A percentile compares a stretch with the other conserved stretches of the same genome.
Conservation (phyloP, 2,329 filamentous ascomycete species). For the Aspergillus latus region DNA sequence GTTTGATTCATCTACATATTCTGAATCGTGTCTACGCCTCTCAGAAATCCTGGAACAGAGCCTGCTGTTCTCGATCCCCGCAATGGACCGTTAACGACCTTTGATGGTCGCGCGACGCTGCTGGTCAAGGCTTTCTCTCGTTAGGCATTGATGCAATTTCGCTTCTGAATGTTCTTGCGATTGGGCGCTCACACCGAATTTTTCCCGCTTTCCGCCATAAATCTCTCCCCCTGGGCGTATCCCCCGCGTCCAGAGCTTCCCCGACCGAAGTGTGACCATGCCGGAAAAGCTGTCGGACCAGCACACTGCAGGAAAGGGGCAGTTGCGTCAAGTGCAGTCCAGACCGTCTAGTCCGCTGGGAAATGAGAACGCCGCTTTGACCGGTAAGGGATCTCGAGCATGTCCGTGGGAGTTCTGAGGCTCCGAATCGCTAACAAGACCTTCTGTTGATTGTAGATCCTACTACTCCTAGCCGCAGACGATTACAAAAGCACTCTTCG, state of each 20-base stretch:
- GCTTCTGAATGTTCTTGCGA: constrained; percentile 33
- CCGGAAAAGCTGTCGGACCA: constrained; percentile 36
- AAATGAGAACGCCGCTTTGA: constrained; percentile 41
- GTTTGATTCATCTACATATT: neutral
- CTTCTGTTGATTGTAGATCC: constrained; percentile 30
- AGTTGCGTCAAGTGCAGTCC: constrained; percentile 33
- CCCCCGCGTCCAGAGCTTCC: constrained; percentile 19
- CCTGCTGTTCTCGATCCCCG: constrained; percentile 29
- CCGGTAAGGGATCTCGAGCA: constrained; percentile 44
- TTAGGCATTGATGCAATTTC: constrained; percentile 27
- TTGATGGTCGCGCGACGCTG: constrained; percentile 40
- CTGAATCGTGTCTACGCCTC: neutral
- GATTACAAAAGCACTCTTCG: constrained; percentile 39
- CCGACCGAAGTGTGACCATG: constrained; percentile 32
- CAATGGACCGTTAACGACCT: constrained; percentile 41
- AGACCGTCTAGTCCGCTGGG: constrained; percentile 37
- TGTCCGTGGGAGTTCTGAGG: constrained; percentile 29
- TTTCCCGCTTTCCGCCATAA: constrained; percentile 12
- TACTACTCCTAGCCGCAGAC: constrained; percentile 33
- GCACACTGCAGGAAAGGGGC: constrained; percentile 35
- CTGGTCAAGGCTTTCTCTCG: constrained; percentile 34
- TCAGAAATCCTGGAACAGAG: constrained; percentile 16
- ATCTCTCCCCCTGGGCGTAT: constrained; percentile 22
- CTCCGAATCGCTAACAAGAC: constrained; percentile 24
- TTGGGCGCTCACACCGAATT: constrained; percentile 23